Evolutionary conservation across 2,329 filamentous ascomycete species (phyloP), one percentile per base, ranked within the genome.

Genomic region (Bipolaris oryzae): DNA sequence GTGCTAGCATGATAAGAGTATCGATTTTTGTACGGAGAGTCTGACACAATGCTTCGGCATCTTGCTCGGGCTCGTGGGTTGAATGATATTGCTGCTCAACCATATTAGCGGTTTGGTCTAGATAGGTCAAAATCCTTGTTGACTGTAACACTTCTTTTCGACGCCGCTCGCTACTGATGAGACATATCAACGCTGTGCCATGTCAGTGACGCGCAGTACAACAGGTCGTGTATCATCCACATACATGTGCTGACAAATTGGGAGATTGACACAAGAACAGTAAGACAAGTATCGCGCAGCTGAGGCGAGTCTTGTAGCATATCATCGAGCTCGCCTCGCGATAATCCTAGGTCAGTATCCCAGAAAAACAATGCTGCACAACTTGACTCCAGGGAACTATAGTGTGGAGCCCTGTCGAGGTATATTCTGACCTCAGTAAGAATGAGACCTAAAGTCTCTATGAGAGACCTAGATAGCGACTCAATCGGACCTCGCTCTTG

Each of bases 1-100:
- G 43, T 35, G 33, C 42, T 20, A 57, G 31, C 41, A 53, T 53
- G 21, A 53, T 18, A n/a, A 57, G 49, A 23, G 45, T 57, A 20
- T 57, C 43, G 3, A 57, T 49, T 13, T 53, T 57, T 16, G 41
- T 45, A 28, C 50, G 43, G 9, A 57, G 37, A 28, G 43, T 48
- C n/a, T 63, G 43, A 45, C 25, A 45, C 6, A 45, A 7, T 5
- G 43, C 16, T 13, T 31, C 25, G 3, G 25, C 25, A 13, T 45
- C 25, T 33, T 45, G 43, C 25, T 37, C n/a, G 15, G 34, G 15
- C 34, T 16, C 6, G 2, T 16, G 3, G 1, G 34, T 16, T n/a
- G 34, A 37, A 16, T 37, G n/a, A 7, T 3, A n/a, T 9, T 37
- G 34, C n/a, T 37, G 15, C 7, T 37, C 34, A 37, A 37, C 5